These are phyloP conservation scores for Cicer arietinum DNA, from an alignment of 306 rosid species.

Conservation along the genomic window DNA sequence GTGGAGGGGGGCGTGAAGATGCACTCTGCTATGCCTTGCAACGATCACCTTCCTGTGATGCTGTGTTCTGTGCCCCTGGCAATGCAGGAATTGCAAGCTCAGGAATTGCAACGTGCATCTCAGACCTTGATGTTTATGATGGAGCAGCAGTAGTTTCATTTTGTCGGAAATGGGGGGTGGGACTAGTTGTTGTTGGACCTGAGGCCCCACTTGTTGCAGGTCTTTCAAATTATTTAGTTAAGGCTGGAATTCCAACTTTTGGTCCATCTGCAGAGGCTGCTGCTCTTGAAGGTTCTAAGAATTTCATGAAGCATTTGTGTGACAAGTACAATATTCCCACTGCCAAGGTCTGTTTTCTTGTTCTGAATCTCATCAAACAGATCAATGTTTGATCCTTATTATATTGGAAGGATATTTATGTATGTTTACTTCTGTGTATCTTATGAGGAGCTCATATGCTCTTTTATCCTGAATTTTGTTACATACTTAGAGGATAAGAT, in stretches of 20 bases:
- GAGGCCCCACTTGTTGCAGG: conserved; percentile 97
- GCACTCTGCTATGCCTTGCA: conserved; percentile 93
- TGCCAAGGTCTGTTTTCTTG: conserved; percentile 71
- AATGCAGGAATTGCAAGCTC: conserved; percentile 89
- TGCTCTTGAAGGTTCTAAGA: conserved; percentile 97
- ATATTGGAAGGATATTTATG: not conserved
- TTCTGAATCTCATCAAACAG: conserved; percentile 27
- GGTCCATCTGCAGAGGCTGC: conserved; percentile 98
- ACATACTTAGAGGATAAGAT: not conserved
- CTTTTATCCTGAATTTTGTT: not conserved
- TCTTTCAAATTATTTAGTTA: conserved; percentile 67
- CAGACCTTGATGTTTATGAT: conserved; percentile 68
- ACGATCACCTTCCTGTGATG: conserved; percentile 77
- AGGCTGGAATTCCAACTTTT: conserved; percentile 84
- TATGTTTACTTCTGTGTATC: conserved; percentile 14
- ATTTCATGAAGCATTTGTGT: conserved; percentile 92
- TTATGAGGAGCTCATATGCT: conserved; percentile 1
- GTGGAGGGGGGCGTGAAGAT: conserved; percentile 97
- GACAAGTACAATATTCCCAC: conserved; percentile 90
- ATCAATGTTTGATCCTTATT: conserved; percentile 22
- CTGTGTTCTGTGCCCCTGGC: conserved; percentile 89
- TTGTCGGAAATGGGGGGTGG: conserved; percentile 74
- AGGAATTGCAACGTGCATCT: conserved; percentile 79
- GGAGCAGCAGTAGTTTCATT: conserved; percentile 70
- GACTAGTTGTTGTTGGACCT: conserved; percentile 90